Percentiles rank a stretch among this genome's conserved stretches.
Evolutionary conservation across 768 basidiomycete species (phyloP).

Genomic region (Kwoniella bestiolae): DNA sequence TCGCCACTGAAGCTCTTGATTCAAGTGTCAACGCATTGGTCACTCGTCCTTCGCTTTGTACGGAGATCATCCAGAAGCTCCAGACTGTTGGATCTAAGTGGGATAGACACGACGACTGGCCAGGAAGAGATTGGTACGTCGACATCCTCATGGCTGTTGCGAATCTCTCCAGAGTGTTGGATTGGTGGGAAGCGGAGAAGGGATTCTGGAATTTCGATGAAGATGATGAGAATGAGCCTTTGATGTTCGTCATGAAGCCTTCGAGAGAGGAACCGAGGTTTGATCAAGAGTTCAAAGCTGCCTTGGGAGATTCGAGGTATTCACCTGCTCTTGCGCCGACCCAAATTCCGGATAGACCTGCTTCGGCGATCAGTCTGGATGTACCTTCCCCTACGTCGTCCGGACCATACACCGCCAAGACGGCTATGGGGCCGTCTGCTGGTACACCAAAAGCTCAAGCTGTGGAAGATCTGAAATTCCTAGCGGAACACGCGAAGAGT

Average conservation of each 20-base stretch:
- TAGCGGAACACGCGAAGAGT: conserved; percentile 93
- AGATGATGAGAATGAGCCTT: conserved; percentile 79
- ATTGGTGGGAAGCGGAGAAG: conserved; percentile 99
- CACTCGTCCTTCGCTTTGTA: conserved; percentile 79
- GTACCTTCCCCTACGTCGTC: conserved; percentile 29
- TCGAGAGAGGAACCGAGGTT: conserved; percentile 63
- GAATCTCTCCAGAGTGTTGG: conserved; percentile 91
- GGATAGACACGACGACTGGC: conserved; percentile 98
- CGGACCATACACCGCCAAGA: conserved; percentile 16
- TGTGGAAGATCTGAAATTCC: conserved; percentile 81
- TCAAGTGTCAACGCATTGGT: conserved; percentile 86
- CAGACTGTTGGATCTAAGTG: conserved; percentile 91
- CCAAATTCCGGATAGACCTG: conserved; percentile 17
- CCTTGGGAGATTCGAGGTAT: conserved; percentile 15
- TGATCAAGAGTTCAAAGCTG: conserved; percentile 41
- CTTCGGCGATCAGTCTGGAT: conserved; percentile 32
- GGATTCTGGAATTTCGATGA: conserved; percentile 98
- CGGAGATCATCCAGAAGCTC: conserved; percentile 83
- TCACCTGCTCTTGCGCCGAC: conserved; percentile 20
- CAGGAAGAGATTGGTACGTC: conserved; percentile 97
- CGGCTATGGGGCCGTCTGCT: background rate
- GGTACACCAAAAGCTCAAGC: conserved; percentile 68
- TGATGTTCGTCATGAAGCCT: conserved; percentile 92
- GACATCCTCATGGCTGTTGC: conserved; percentile 94
- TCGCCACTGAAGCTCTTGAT: conserved; percentile 91